Evolutionary conservation across 1,284 basidiomycete species (phyloP).

Genomic region (Tilletia horrida): DNA sequence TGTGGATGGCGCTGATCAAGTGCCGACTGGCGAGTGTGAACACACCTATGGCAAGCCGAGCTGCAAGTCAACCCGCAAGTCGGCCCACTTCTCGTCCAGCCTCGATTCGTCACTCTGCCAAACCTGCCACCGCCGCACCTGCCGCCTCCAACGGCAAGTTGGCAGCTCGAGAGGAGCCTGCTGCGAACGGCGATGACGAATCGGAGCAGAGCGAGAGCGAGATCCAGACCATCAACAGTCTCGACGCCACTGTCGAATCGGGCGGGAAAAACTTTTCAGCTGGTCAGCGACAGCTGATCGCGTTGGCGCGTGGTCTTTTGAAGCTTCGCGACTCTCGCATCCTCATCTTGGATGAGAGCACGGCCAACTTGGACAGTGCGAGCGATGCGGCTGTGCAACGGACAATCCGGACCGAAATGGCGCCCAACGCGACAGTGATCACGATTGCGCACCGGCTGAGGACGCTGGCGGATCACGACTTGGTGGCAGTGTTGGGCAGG

Average conservation of each 20-base stretch:
- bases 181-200: constrained; percentile 12
- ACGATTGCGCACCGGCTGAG: constrained; percentile 67
- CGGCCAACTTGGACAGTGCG: constrained; percentile 56
- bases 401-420: constrained; percentile 57
- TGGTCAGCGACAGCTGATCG: constrained; percentile 62
- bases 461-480: constrained; percentile 63
- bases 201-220: constrained; percentile 48
- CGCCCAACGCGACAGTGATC: constrained; percentile 56
- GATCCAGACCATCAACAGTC: constrained; percentile 55
- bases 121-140: background rate
- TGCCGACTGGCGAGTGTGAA: constrained; percentile 56
- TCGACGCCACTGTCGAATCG: constrained; percentile 59
- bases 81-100: background rate
- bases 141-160: background rate
- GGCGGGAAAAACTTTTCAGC: constrained; percentile 59
- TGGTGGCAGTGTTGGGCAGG: constrained; percentile 61
- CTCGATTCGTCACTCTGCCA: too few species aligned
- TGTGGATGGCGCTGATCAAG: constrained; percentile 60
- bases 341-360: constrained; percentile 62
- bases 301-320: constrained; percentile 61
- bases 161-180: background rate
- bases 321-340: constrained; percentile 59
- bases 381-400: constrained; percentile 59
- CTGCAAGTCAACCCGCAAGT: constrained; percentile 32
- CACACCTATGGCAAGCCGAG: constrained; percentile 31